A percentile compares a stretch with the other conserved stretches of the same genome.
Evolutionary conservation across 1,284 basidiomycete species (phyloP).

Genomic region (Fomitopsis palustris): DNA sequence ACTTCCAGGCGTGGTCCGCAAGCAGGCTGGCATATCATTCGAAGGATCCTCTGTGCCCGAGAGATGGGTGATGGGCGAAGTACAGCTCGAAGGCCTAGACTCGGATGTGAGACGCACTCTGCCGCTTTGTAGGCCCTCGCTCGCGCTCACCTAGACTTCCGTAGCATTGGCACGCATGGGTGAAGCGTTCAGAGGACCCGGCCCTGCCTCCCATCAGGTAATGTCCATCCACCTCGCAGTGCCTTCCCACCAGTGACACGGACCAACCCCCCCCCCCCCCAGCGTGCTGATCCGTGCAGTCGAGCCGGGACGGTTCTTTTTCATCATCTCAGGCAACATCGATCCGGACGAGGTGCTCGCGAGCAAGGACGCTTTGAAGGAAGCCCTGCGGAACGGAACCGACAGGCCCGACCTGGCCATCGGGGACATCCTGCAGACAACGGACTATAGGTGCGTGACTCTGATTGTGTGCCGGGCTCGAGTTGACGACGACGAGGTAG

Average conservation of each 20-base stretch:
- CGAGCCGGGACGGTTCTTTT: not conserved
- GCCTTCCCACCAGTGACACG: too few relatives aligned
- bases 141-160: not conserved
- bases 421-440: constrained; percentile 1
- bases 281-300: constrained; percentile 5
- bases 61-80: constrained; percentile 28
- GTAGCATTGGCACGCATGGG: not conserved
- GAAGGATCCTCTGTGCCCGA: constrained; percentile 24
- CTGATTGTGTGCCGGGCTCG: not conserved
- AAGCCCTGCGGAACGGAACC: constrained; percentile 1
- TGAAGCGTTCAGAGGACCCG: not conserved
- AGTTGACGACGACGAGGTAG: constrained; percentile 15
- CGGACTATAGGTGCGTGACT: constrained; percentile 7
- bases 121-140: not conserved
- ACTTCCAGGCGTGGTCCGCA: constrained; percentile 28
- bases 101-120: constrained; percentile 16
- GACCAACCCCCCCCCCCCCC: not conserved
- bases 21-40: constrained; percentile 27
- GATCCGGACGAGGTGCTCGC: constrained; percentile 3
- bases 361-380: not conserved
- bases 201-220: not conserved
- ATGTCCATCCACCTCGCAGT: not conserved
- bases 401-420: constrained; percentile 6
- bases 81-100: constrained; percentile 22
- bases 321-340: not conserved